Base-by-base conservation (phyloP, 176 grass and related monocot species). In the Oropetium thomaeum region DNA sequence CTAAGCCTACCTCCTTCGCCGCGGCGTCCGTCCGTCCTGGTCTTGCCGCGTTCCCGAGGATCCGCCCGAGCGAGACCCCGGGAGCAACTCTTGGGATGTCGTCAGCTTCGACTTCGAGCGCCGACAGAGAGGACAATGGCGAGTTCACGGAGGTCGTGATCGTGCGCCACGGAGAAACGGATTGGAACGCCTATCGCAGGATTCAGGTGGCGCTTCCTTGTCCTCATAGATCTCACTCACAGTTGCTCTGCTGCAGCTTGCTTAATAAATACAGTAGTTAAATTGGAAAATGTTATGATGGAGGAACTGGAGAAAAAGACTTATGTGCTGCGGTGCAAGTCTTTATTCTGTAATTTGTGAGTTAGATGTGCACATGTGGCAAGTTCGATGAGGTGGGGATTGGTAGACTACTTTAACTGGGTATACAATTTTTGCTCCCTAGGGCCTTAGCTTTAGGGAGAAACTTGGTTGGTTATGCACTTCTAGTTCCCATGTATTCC, bases 71-170 rank as follows among this genome's bases (percentile, higher is more conserved):
- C 73, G 8, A 13, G 23, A 29, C 32, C 2, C 12, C 23, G 5
- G 26, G 45, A 52, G 3, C 57, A n/a, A 30, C 19, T 26, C 40
- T 3, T 31, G 74, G 9, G 76, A 84, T 70, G 86, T 70, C 57
- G n/a, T 75, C 58, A 2, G 32, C 64, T 54, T 88, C 76, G 45
- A 47, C 64, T 54, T 88, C 76, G 45, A 47, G 42, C 17, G 43
- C 28, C 3, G 54, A 39, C 73, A 68, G 49, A 4, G 52, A 69
- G 22, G 8, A 0, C 13, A 26, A 15, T 29, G 58, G 25, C 14
- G 81, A 81, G 17, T 93, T 91, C 72, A 85, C 95, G 3, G 88
- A 97, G 91, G 78, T 97, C 5, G 81, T 93, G 15, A 87, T 92
- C 49, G 49, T 52, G 7, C n/a, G 49, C 20, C 49, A 52, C 49